phyloP scores from a whole-genome alignment of 2,329 filamentous ascomycete genomes.

The Fulvia fulva region DNA sequence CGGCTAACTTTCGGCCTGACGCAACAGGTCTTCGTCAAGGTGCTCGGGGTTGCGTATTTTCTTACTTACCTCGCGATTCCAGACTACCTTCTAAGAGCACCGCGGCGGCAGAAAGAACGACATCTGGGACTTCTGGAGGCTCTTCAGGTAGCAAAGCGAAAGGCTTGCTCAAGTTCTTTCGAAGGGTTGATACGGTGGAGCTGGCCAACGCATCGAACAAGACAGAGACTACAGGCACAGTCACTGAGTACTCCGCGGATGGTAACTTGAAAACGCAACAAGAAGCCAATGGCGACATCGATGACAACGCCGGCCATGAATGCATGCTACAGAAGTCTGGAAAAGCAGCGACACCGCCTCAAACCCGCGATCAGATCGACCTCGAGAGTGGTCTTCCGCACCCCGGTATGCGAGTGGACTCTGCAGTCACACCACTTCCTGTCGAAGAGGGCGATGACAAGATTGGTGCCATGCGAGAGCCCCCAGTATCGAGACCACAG shows the following conservation, averaged over 20 bases:
- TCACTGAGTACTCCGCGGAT: neutral
- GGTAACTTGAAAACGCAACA: neutral
- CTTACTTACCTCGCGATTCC: constrained; percentile 32
- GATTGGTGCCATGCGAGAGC: neutral
- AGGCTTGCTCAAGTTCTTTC: constrained; percentile 3
- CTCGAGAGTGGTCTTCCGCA: neutral
- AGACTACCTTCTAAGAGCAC: neutral
- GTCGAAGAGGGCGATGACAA: neutral
- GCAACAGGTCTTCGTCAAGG: constrained; percentile 32
- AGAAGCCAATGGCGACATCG: neutral
- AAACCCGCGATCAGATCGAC: neutral
- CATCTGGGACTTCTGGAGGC: neutral
- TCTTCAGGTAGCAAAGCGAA: constrained; percentile 5
- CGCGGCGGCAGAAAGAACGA: neutral
- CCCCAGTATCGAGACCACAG: neutral
- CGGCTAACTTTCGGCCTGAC: constrained; percentile 34
- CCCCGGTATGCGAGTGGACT: neutral
- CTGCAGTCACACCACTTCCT: neutral
- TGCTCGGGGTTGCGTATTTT: constrained; percentile 25
- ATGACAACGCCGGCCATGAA: neutral
- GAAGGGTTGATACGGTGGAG: constrained; percentile 7
- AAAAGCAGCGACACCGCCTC: neutral
- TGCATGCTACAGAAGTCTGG: neutral
- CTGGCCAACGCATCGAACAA: neutral
- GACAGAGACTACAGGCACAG: neutral